Evolutionary conservation across 2,329 filamentous ascomycete species (phyloP).

Genomic region (Chaetomium sp.): DNA sequence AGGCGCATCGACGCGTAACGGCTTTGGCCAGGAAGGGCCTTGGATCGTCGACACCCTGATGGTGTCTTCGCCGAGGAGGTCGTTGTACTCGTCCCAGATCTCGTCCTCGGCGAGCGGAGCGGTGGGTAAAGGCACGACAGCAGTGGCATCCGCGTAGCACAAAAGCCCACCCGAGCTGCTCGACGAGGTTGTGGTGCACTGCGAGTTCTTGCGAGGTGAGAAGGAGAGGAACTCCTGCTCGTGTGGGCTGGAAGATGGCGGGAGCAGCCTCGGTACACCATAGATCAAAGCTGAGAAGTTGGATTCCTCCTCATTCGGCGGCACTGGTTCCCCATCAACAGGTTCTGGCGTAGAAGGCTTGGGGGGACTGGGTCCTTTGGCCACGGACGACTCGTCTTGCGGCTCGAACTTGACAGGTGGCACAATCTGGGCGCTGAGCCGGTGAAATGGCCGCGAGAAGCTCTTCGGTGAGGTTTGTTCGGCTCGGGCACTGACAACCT

Average conservation of each 20-base stretch:
- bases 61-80: conserved; percentile 64
- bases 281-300: conserved; percentile 28
- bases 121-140: conserved; percentile 55
- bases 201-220: conserved; percentile 64
- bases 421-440: conserved; percentile 40
- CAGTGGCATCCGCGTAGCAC: conserved; percentile 57
- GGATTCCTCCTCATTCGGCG: conserved; percentile 25
- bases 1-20: conserved; percentile 51
- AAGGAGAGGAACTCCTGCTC: conserved; percentile 66
- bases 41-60: conserved; percentile 42
- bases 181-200: conserved; percentile 52
- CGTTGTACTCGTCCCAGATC: conserved; percentile 91
- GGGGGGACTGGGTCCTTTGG: conserved; percentile 42
- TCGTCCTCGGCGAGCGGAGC: conserved; percentile 72
- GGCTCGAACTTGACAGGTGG: conserved; percentile 26
- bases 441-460: conserved; percentile 77
- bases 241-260: conserved; percentile 27
- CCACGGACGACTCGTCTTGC: conserved; percentile 37
- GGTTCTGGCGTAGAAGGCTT: conserved; percentile 37
- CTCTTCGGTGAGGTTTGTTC: conserved; percentile 66
- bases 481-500: conserved; percentile 64
- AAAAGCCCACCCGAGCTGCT: conserved; percentile 57
- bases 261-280: conserved; percentile 26
- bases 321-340: conserved; percentile 31
- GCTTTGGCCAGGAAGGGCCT: conserved; percentile 43